Percentiles rank a stretch among this genome's conserved stretches.
Conservation (phyloP, 768 basidiomycete species). For the Lactifluus piperatus region DNA sequence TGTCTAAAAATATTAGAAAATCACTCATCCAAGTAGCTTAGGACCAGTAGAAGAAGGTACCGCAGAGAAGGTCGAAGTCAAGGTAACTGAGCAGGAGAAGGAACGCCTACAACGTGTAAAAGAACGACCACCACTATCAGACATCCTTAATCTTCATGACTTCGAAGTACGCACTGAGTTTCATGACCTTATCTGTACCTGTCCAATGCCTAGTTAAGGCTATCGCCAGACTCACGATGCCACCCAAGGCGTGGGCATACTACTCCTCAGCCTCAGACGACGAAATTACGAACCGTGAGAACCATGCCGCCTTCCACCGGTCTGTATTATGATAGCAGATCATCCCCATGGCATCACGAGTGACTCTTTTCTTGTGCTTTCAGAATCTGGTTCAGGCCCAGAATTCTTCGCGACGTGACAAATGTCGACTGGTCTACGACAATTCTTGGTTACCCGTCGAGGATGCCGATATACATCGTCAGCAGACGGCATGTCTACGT, state of each 20-base stretch:
- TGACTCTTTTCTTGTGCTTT: neutral
- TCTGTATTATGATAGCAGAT: constrained; percentile 22
- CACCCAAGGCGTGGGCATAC: constrained; percentile 91
- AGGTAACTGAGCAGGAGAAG: constrained; percentile 63
- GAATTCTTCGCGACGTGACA: constrained; percentile 65
- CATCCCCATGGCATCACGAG: too few species aligned
- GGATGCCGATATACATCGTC: constrained; percentile 78
- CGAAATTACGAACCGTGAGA: constrained; percentile 84
- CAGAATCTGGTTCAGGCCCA: constrained; percentile 30
- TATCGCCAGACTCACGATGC: constrained; percentile 73
- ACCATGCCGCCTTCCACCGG: constrained; percentile 89
- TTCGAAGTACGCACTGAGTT: constrained; percentile 59
- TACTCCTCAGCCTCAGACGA: constrained; percentile 97
- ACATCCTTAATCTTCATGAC: constrained; percentile 87
- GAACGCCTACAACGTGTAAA: constrained; percentile 52
- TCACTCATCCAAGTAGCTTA: constrained; percentile 30
- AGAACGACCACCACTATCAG: constrained; percentile 61
- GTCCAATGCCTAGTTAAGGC: constrained; percentile 37
- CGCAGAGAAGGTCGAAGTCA: constrained; percentile 50
- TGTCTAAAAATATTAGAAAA: too few species aligned
- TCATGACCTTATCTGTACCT: neutral
- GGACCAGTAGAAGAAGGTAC: constrained; percentile 67
- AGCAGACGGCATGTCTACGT: constrained; percentile 12
- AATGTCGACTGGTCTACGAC: constrained; percentile 79
- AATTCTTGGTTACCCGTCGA: constrained; percentile 67